Conservation (phyloP, 768 basidiomycete genomes). For the Baorangia bicolor region DNA sequence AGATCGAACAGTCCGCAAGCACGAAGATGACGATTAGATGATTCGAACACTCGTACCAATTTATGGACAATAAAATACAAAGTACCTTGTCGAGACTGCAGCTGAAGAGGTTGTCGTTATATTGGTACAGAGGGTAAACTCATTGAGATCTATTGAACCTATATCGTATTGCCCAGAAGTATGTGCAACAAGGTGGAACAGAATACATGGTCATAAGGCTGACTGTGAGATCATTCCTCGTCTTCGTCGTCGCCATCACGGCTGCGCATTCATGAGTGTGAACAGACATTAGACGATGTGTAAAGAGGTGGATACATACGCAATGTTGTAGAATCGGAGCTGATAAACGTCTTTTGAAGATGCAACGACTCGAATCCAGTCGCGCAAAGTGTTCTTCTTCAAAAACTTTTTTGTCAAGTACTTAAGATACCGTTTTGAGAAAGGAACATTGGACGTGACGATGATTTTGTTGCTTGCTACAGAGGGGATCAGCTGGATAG, state of each 20-base stretch:
- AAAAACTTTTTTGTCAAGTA: constrained; percentile 99
- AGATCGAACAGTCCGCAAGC: constrained; percentile 16
- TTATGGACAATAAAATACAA: background rate
- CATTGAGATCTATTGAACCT: background rate
- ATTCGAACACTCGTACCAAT: background rate
- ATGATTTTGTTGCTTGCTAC: constrained; percentile 79
- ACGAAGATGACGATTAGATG: constrained; percentile 20
- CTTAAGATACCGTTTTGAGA: constrained; percentile 98
- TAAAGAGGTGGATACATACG: constrained; percentile 45
- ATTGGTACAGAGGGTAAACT: background rate
- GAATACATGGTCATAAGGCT: background rate
- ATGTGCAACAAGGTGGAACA: background rate
- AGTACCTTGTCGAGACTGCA: background rate
- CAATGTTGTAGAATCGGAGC: constrained; percentile 93
- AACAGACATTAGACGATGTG: background rate
- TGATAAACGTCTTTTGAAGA: constrained; percentile 92
- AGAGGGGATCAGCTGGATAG: constrained; percentile 1
- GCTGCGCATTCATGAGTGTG: constrained; percentile 23
- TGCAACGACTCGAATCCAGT: constrained; percentile 98
- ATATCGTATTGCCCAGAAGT: constrained; percentile 8
- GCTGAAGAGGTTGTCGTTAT: background rate
- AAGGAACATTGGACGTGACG: constrained; percentile 80
- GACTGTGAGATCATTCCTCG: constrained; percentile 37
- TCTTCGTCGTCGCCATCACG: constrained; percentile 56
- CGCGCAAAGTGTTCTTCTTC: constrained; percentile 94